Evolutionary conservation across 768 basidiomycete species (phyloP), one percentile per base, ranked within the genome.

Genomic region (Favolaschia claudopus): DNA sequence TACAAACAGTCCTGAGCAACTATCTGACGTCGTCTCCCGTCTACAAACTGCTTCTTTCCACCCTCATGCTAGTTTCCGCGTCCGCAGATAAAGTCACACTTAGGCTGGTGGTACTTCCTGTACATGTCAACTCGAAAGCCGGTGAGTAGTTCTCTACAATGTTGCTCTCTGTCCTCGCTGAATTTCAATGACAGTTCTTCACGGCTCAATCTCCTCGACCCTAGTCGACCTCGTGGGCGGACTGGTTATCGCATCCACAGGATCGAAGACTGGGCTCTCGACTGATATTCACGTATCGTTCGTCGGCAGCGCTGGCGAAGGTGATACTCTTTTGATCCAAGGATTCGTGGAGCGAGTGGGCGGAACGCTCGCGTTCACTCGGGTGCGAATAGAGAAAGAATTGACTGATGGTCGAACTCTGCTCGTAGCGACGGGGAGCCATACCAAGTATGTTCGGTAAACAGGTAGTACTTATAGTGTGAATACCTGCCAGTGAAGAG

Each of bases 361-460:
- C 6, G 49, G 29, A 5, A 64, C 63, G 17, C 50, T 64, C 12
- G 63, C 58, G 8, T 64, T 60, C 36, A 58, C 63, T 3, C 54
- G 63, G 6, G 58, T 64, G 50, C 47, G 54, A 7, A 37, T 64
- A 1, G 58, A 54, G 28, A 60, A 60, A 46, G 58, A 59, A 49
- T 20, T 12, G 12, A 34, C 7, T 19, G 22, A 15, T 13, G 58
- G 25, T 2, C 27, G 14, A 31, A 47, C 32, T 7, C 58, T 50
- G 38, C 25, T 64, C 36, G 58, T 64, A 9, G 63, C 63, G 39
- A 60, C 55, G 25, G 63, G 63, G 1, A 60, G 50, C 13, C 63
- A 64, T 36, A 62, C 64, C 7, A 62, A 62, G 52, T 65, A 65
- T 29, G 57, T 64, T 17, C 36, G 54, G n/a, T 60, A 50, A 64